Evolutionary conservation across 805 yeast genomes (phyloP).

Genomic region (Brettanomyces custersianus): DNA sequence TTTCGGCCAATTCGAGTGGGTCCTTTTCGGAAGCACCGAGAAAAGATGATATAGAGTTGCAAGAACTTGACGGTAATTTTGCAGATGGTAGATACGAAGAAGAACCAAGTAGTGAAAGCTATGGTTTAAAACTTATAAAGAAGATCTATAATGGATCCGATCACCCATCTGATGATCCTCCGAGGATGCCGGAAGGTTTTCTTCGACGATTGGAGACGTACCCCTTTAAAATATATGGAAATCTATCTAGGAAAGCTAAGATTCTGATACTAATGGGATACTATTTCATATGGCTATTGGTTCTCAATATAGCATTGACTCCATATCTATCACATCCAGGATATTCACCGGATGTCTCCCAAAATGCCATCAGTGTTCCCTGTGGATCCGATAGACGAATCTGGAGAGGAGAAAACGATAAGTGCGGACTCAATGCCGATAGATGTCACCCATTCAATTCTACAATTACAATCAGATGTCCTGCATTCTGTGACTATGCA

Average conservation of each 20-base stretch:
- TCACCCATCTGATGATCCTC: slow-evolving; percentile 38
- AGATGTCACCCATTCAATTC: slow-evolving; percentile 40
- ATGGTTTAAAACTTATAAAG: too few species aligned
- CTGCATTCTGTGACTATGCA: slow-evolving; percentile 76
- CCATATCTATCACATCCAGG: slow-evolving; percentile 42
- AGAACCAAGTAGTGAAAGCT: too few species aligned
- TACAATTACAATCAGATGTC: slow-evolving; percentile 60
- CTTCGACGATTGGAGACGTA: slow-evolving; percentile 30
- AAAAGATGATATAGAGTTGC: too few species aligned
- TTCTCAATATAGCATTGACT: slow-evolving; percentile 28
- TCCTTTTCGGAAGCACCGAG: too few species aligned
- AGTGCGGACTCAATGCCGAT: slow-evolving; percentile 68
- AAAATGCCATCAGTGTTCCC: slow-evolving; percentile 34
- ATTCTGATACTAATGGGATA: slow-evolving; percentile 28
- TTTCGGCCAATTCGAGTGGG: too few species aligned
- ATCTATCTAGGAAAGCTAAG: slow-evolving; percentile 22
- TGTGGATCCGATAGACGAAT: slow-evolving; percentile 38
- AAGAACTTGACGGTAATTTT: too few species aligned
- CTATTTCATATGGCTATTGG: slow-evolving; percentile 37
- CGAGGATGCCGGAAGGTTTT: slow-evolving; percentile 24
- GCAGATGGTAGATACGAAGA: too few species aligned
- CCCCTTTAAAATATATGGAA: slow-evolving; percentile 30
- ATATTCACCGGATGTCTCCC: slow-evolving; percentile 9
- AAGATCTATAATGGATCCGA: slow-evolving; percentile 39
- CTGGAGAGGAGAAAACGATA: slow-evolving; percentile 71